phyloP scores from a whole-genome alignment of 1,284 basidiomycete species.

The Hymenochaete sp. region DNA sequence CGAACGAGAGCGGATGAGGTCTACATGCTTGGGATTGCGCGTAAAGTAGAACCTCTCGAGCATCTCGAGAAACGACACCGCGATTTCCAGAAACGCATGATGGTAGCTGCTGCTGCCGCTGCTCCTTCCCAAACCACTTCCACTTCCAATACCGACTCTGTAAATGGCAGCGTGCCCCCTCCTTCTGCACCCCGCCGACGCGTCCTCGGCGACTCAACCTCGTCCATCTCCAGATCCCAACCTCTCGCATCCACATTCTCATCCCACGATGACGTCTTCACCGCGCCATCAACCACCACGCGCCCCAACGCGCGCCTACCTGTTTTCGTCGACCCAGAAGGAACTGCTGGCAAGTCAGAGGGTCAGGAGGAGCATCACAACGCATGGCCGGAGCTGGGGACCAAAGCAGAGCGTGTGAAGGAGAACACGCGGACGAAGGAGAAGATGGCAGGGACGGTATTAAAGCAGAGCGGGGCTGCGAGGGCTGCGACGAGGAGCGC shows the following conservation, averaged over 20 bases:
- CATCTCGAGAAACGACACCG: slow-evolving; percentile 66
- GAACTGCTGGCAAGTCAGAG: too few species aligned
- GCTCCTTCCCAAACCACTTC: slow-evolving; percentile 12
- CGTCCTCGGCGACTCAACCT: slow-evolving; percentile 17
- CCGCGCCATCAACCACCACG: slow-evolving; percentile 12
- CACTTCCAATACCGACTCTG: neutral
- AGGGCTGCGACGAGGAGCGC: slow-evolving; percentile 11
- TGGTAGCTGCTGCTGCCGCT: slow-evolving; percentile 31
- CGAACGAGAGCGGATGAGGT: slow-evolving; percentile 81
- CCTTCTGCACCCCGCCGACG: slow-evolving; percentile 17
- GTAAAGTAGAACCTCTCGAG: slow-evolving; percentile 67
- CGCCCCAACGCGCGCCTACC: slow-evolving; percentile 51
- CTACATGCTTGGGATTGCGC: slow-evolving; percentile 80
- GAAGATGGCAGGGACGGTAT: slow-evolving; percentile 54
- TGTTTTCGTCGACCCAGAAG: slow-evolving; percentile 62
- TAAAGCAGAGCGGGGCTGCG: slow-evolving; percentile 32
- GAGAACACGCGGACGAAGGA: slow-evolving; percentile 63
- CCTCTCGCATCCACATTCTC: slow-evolving; percentile 12
- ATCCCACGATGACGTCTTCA: slow-evolving; percentile 12
- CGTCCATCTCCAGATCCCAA: slow-evolving; percentile 27
- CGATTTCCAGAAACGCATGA: slow-evolving; percentile 80
- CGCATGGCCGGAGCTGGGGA: slow-evolving; percentile 61
- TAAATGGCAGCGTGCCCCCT: too few species aligned
- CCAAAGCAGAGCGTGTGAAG: slow-evolving; percentile 64
- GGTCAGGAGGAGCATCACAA: slow-evolving; percentile 31